These are phyloP conservation scores for Iris pallida DNA, from an alignment of 116 monocot species.

Conservation along the genomic window DNA sequence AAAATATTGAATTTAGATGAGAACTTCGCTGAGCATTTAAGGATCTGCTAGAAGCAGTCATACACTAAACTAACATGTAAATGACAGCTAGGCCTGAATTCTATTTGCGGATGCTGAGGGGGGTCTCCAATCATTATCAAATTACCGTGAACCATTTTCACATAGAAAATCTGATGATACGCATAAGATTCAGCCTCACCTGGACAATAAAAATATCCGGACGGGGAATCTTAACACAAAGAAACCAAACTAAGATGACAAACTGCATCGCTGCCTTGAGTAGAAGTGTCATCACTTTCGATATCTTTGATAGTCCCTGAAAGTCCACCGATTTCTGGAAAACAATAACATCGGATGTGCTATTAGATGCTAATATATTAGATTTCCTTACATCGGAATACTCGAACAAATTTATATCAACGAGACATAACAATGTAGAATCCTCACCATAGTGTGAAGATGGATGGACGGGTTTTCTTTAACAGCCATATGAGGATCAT, in stretches of 20 bases:
- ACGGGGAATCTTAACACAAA: constrained; percentile 79
- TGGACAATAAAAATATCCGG: constrained; percentile 67
- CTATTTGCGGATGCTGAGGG: too few relatives aligned
- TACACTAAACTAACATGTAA: too few relatives aligned
- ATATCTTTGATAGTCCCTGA: constrained; percentile 59
- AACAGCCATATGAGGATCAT: constrained; percentile 64
- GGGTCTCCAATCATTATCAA: too few relatives aligned
- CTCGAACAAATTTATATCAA: background rate
- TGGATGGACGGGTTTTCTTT: constrained; percentile 60
- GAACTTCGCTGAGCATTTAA: too few relatives aligned
- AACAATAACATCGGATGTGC: background rate
- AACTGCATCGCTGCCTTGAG: constrained; percentile 76
- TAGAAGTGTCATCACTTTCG: constrained; percentile 56
- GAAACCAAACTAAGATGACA: constrained; percentile 72
- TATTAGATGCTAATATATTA: background rate
- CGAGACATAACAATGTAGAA: background rate
- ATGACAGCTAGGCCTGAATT: too few relatives aligned
- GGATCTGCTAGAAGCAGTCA: too few relatives aligned
- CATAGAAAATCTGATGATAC: background rate
- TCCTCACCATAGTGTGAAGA: constrained; percentile 68
- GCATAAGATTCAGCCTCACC: constrained; percentile 30
- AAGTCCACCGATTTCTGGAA: constrained; percentile 64
- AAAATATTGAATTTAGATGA: too few relatives aligned
- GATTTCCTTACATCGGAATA: background rate
- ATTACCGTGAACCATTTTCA: background rate